A percentile compares a stretch with the other conserved stretches of the same genome.
Evolutionary conservation across 768 basidiomycete genomes (phyloP).

Genomic region (Mycena vitilis): DNA sequence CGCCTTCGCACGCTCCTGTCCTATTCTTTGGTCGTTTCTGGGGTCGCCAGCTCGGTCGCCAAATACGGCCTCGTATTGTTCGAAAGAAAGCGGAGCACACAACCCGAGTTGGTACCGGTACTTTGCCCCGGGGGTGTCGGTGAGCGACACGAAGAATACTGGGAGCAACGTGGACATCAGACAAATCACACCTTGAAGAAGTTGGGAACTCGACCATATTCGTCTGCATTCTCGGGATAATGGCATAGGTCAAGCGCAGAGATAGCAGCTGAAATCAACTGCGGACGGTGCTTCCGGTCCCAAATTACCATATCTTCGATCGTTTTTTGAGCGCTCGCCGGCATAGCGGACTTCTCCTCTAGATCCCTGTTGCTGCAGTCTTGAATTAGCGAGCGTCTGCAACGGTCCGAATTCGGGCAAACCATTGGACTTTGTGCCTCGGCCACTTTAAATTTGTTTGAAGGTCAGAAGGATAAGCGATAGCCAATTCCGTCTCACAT

Average conservation of each 20-base stretch:
- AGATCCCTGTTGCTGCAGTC: conserved; percentile 25
- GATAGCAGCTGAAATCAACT: conserved; percentile 34
- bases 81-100: conserved; percentile 27
- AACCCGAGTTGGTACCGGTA: conserved; percentile 26
- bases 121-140: conserved; percentile 33
- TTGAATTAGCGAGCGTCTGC: not conserved
- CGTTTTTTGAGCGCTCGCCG: conserved; percentile 24
- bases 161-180: conserved; percentile 17
- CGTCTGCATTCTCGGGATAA: conserved; percentile 35
- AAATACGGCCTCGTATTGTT: conserved; percentile 25
- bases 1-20: conserved; percentile 33
- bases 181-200: not conserved
- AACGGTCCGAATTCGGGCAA: not conserved
- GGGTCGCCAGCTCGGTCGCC: conserved; percentile 26
- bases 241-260: conserved; percentile 36
- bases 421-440: conserved; percentile 35
- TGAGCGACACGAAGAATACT: conserved; percentile 32
- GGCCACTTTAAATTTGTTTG: conserved; percentile 24
- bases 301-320: conserved; percentile 35
- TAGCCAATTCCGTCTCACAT: conserved; percentile 19
- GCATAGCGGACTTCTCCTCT: conserved; percentile 16
- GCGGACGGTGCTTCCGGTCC: conserved; percentile 34
- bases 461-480: not conserved
- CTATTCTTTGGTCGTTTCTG: conserved; percentile 32
- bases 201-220: conserved; percentile 28